Base-by-base conservation (phyloP, 2,329 filamentous ascomycete species). In the Mollisiaceae sp. region DNA sequence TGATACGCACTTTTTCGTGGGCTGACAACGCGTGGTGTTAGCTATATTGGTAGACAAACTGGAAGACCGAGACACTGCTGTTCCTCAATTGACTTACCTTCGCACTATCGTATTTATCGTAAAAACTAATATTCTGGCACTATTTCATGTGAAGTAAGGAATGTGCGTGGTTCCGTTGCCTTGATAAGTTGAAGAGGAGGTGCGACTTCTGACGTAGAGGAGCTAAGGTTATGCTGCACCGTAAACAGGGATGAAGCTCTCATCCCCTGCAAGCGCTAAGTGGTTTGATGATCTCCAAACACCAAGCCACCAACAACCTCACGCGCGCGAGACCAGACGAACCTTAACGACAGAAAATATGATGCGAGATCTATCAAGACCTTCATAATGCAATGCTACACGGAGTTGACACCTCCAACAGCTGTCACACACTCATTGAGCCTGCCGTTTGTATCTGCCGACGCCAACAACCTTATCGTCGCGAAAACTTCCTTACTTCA, bases 401-500 rank as follows among this genome's bases (percentile, higher is more conserved):
- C 93, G 76, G 95, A 99, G 85, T 85, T 99, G 78, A 89, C 93
- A 78, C 91, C 94, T 82, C 94, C 95, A 62, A 96, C 94, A 78
- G 94, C 94, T 77, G 93, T 98, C 80, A 94, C 93, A 75, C 91
- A 97, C 81, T 92, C 94, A 70, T 81, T 97, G 75, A 86, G 84
- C 66, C 81, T 97, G 47, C 87, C 93, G 41, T 93, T 99, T 76
- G 84, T 90, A 56, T 90, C 91, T 56, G 80, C 91, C 59, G 85
- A 89, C 70, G 88, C 91, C 73, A 90, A 86, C 78, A 97, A 98
- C 77, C 86, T 99, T 71, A 83, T 97, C 71, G 89, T 99, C 80
- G 93, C 93, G 74, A 97, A 94, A 81, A 93, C 93, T 65, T 97
- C 94, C 55, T 83, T 97, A 60, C 88, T 99, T 41, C 95, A 99